These are phyloP conservation scores for Lactarius evosmus DNA, from an alignment of 768 basidiomycete species.

Conservation along the genomic window DNA sequence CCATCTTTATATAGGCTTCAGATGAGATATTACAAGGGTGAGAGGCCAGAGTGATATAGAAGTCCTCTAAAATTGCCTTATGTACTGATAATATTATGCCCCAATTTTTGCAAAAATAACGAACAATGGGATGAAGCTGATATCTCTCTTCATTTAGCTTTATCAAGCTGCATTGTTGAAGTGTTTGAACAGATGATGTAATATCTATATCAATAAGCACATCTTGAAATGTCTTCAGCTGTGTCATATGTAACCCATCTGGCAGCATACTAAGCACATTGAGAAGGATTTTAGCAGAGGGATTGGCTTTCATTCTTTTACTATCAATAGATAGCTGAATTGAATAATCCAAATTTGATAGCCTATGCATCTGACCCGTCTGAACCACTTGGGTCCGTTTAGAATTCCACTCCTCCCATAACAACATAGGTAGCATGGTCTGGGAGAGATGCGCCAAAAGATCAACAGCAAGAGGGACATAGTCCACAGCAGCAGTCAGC, in stretches of 20 bases:
- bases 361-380: background rate
- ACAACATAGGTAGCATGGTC: background rate
- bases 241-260: background rate
- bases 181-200: background rate
- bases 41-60: background rate
- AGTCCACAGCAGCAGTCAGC: background rate
- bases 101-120: background rate
- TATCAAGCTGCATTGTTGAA: constrained; percentile 1
- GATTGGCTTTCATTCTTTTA: background rate
- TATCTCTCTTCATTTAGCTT: background rate
- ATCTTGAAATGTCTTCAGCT: background rate
- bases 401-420: constrained; percentile 1
- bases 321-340: background rate
- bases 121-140: background rate
- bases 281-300: background rate
- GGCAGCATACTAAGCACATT: background rate
- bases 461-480: background rate
- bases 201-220: background rate
- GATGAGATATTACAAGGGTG: too few relatives aligned
- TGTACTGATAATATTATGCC: background rate
- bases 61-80: background rate
- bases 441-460: background rate
- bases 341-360: constrained; percentile 1
- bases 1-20: background rate
- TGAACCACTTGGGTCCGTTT: background rate